Evolutionary conservation across 2,329 filamentous ascomycete species (phyloP), one percentile per base, ranked within the genome.

Genomic region (Sphaerulina populicola): DNA sequence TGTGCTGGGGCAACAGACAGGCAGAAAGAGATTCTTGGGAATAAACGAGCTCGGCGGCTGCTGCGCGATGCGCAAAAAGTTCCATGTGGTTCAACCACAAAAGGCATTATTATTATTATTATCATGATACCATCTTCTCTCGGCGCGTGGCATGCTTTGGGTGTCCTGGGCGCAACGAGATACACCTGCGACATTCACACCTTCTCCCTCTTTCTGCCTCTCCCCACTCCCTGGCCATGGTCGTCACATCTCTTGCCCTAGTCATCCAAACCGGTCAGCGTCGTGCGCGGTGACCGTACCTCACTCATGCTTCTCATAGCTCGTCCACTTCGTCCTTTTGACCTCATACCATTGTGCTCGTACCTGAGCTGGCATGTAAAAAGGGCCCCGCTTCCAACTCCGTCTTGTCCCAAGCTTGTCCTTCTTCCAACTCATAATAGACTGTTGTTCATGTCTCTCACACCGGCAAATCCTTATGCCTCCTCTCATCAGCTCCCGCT

Each of bases 391-490:
- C 31, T 11, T 35, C 12, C 5, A 35, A 4, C 31, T 35, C 4
- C 31, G 4, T 35, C 31, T n/a, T 11, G 18, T 35, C 31, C 12
- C 18, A 21, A 27, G 11, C 14, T 7, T 40, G 37, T 41, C 18
- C 11, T 11, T n/a, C 21, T 21, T 41, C 11, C 10, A 9, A 14
- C 14, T 33, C 38, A 23, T 36, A 14, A 8, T 14, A 8, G 1
- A 10, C 14, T 15, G 5, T 29, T 47, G 37, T 29, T 7, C 27
- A 29, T 18, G 21, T 8, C 18, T 46, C 29, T 79, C 72, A 90
- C 58, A 90, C 87, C 41, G 85, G 87, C 62, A 94, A 69, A 64
- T 93, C 86, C 35, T 81, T 79, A 64, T 89, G 90, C 60, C 84
- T 79, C 62, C 83, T 76, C 27, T 81, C 81, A 41, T 66, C 63